Evolutionary conservation across 495 filamentous ascomycete genomes (phyloP).

Genomic region (Tuber melanosporum): DNA sequence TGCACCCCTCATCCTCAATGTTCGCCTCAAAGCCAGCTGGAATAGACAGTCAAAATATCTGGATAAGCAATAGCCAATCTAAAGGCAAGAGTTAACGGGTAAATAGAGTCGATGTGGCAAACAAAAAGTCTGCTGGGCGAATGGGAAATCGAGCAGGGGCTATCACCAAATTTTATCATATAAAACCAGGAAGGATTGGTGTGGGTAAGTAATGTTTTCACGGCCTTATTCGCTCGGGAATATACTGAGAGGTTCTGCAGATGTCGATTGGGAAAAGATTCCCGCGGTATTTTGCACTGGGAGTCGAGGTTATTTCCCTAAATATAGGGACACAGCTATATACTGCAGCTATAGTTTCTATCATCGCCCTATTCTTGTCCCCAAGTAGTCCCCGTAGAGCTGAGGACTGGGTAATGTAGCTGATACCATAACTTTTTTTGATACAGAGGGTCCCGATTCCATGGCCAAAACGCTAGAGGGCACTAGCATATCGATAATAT

Average conservation of each 20-base stretch:
- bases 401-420: not conserved
- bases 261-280: not conserved
- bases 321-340: not conserved
- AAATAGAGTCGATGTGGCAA: not conserved
- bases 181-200: not conserved
- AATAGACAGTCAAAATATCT: not conserved
- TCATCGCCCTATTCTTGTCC: not conserved
- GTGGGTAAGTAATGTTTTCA: not conserved
- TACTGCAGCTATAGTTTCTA: not conserved
- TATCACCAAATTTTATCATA: not conserved
- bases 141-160: not conserved
- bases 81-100: not conserved
- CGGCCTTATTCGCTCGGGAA: not conserved
- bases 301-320: not conserved
- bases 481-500: too few species aligned
- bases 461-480: not conserved
- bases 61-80: not conserved
- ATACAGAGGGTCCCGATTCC: not conserved
- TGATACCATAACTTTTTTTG: not conserved
- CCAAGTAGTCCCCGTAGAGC: not conserved
- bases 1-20: not conserved
- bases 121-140: not conserved
- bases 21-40: not conserved
- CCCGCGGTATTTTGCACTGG: not conserved
- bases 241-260: not conserved